Evolutionary conservation across 2,329 filamentous ascomycete genomes (phyloP), one percentile per base, ranked within the genome.

Genomic region (Trichoderma afroharzianum): DNA sequence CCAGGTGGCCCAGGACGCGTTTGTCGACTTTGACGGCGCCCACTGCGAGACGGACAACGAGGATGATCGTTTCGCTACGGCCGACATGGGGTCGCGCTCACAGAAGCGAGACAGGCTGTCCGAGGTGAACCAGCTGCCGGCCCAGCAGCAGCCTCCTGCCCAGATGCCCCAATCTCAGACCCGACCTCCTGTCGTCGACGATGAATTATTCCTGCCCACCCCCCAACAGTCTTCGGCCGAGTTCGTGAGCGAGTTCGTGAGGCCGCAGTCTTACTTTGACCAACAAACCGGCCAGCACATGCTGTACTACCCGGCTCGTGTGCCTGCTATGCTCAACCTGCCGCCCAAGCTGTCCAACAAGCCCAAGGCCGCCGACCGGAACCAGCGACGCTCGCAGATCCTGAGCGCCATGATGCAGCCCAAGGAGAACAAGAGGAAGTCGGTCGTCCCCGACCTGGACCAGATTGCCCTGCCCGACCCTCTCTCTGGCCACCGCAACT

Each of bases 221-320:
- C 79, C 73, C 33, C 79, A 71, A 33, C 76, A 76, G 43, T 73
- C 74, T 4, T 74, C 78, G 15, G 24, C 59, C 15, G 64, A 72
- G 74, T 78, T 81, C 3, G 68, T 59, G 33, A 81, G 82, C 15
- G 64, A 72, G 74, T 78, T 81, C 3, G 68, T 59, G 28, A 81
- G 82, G 21, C 86, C 88, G 12, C 85, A 87, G 73, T 89, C 89
- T 1, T 91, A 90, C 79, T 82, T 88, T 77, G 86, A 91, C 77
- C 88, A 89, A 2, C 84, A 86, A 30, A 91, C 91, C 1, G 91
- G 90, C 5, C 90, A 95, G 75, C 86, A 91, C 76, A 97, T 98
- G 93, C 89, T 97, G 11, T 98, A 92, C 81, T 99, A 99, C 80
- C 96, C 96, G 15, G 96, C 96, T 3, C 95, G 94, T 1, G 96